Base-by-base conservation (phyloP, 1,139 yeast genomes). In the Magnusiomyces paraingens region DNA sequence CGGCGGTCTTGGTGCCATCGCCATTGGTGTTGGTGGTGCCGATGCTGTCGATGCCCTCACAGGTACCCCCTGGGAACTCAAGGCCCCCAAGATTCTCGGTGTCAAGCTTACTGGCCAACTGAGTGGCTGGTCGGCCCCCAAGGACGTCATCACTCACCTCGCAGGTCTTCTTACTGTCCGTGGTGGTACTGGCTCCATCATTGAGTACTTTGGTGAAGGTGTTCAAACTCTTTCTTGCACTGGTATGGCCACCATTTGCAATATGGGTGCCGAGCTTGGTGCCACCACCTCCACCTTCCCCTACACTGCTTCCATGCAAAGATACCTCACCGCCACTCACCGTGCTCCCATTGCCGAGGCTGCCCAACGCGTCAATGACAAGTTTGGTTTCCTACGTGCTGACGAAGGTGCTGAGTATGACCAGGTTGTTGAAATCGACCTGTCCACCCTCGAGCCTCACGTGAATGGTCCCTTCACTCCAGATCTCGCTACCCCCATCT, bases 251-350 rank as follows among this genome's bases (percentile, higher is more conserved):
- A 93, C 99, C 56, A 91, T 93, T 66, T 91, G 98, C 79, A 93
- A 93, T 73, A 93, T 93, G 99, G 99, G 99, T 67, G 99, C 99
- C 54, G 99, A 93, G 73, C 88, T 93, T 58, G 99, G 99, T 69
- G 98, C 98, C 40, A 93, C 99, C 38, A 93, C 99, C 43, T 90
- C 97, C 11, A 80, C 91, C 53, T 93, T 93, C 88, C 99, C 99
- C 55, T 90, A 83, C 80, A 93, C 88, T 68, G 85, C 84, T 54
- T 89, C 96, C 45, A 95, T 88, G 75, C 79, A 77, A 63, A 78
- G 90, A 59, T 93, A 91, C 72, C 79, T 93, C 67, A 66, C 76
- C 49, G 86, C 95, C 53, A 93, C 99, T 21, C 81, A 81, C 58
- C 82, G 98, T 72, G 84, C 76, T 11, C 87, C 90, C 51, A 81